A percentile compares a stretch with the other conserved stretches of the same genome.
These are phyloP conservation scores for Brasilioporus rufonigricans DNA, from an alignment of 768 basidiomycete genomes.

Conservation along the genomic window DNA sequence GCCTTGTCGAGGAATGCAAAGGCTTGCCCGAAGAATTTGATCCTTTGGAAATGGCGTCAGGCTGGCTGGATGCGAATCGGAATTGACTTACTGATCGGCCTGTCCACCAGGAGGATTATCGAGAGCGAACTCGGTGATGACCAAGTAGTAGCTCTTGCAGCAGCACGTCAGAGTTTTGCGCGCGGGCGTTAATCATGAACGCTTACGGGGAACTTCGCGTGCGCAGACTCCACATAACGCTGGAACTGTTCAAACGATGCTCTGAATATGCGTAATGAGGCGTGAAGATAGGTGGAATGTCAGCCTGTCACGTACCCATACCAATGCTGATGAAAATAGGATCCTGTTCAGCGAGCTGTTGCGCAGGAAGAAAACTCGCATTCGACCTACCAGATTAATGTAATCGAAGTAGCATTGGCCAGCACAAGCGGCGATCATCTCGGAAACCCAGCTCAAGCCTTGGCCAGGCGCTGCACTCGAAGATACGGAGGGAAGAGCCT, in stretches of 20 bases:
- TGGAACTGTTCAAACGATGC: slow-evolving; percentile 28
- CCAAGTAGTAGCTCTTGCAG: slow-evolving; percentile 21
- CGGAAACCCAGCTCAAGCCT: slow-evolving; percentile 35
- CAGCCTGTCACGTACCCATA: slow-evolving; percentile 21
- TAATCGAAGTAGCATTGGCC: slow-evolving; percentile 37
- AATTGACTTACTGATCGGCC: slow-evolving; percentile 26
- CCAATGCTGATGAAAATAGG: slow-evolving; percentile 22
- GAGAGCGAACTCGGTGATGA: slow-evolving; percentile 35
- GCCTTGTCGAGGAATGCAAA: slow-evolving; percentile 35
- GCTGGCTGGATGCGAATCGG: not conserved
- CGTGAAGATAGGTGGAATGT: not conserved
- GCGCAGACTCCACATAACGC: slow-evolving; percentile 24
- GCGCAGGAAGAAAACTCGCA: not conserved
- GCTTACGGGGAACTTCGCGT: slow-evolving; percentile 30
- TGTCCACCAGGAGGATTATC: slow-evolving; percentile 31
- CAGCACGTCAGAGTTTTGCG: slow-evolving; percentile 2
- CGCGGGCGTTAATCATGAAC: too few relatives aligned
- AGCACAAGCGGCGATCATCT: slow-evolving; percentile 35
- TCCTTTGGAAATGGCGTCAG: slow-evolving; percentile 17
- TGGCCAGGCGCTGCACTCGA: slow-evolving; percentile 32
- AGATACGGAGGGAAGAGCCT: slow-evolving; percentile 37
- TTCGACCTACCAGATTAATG: slow-evolving; percentile 31
- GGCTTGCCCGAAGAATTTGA: slow-evolving; percentile 33
- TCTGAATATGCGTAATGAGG: slow-evolving; percentile 19
- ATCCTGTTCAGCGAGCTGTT: not conserved